Percentiles rank a stretch among this genome's conserved stretches.
Evolutionary conservation across 2,329 filamentous ascomycete species (phyloP).

Genomic region (Fusarium buxicola): DNA sequence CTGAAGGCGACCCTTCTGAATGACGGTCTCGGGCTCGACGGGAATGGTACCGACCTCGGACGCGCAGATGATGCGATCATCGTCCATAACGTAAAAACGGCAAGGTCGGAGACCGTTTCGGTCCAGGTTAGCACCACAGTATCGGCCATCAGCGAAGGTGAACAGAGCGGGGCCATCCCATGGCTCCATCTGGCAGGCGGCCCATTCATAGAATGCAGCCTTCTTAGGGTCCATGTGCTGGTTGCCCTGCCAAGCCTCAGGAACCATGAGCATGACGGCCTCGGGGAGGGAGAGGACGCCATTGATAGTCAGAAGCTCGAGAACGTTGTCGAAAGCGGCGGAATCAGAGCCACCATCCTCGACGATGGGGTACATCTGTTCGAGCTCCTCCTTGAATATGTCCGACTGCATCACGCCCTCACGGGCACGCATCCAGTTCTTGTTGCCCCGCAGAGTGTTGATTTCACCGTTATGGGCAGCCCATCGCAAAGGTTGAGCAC

Average conservation of each 20-base stretch:
- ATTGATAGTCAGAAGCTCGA: conserved; percentile 94
- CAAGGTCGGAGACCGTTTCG: conserved; percentile 95
- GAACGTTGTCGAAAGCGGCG: conserved; percentile 95
- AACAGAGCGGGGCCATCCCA: conserved; percentile 98
- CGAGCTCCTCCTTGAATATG: conserved; percentile 91
- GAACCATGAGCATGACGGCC: conserved; percentile 98
- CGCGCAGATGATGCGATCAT: conserved; percentile 96
- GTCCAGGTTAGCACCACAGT: conserved; percentile 96
- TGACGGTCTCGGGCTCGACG: conserved; percentile 88
- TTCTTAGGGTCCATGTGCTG: conserved; percentile 92
- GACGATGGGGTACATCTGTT: conserved; percentile 91
- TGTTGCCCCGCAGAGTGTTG: conserved; percentile 96
- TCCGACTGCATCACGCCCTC: conserved; percentile 95
- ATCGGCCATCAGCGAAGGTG: conserved; percentile 95
- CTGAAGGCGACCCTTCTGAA: conserved; percentile 93
- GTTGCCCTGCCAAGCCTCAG: conserved; percentile 98
- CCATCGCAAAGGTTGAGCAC: conserved; percentile 95
- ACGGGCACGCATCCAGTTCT: conserved; percentile 99
- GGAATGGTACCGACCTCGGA: conserved; percentile 95
- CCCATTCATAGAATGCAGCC: conserved; percentile 98
- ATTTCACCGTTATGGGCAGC: conserved; percentile 99
- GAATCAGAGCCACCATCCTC: conserved; percentile 98
- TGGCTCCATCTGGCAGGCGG: conserved; percentile 98
- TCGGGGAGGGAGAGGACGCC: conserved; percentile 94
- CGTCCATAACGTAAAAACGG: conserved; percentile 96